phyloP scores from a whole-genome alignment of 1,284 basidiomycete genomes.

The Puccinia sorghi region DNA sequence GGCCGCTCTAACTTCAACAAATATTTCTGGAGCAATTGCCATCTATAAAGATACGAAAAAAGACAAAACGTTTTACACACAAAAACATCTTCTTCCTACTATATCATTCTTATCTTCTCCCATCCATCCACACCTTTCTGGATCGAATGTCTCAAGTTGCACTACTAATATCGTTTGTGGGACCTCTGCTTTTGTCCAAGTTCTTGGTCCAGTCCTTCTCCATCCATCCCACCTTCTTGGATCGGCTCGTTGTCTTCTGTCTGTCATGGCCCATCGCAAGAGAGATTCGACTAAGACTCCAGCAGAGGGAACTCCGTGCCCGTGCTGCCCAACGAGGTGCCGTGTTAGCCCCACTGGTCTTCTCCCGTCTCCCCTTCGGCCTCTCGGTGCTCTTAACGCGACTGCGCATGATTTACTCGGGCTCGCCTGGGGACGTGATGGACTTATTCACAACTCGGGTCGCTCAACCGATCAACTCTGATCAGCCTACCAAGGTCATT shows the following conservation, averaged over 20 bases:
- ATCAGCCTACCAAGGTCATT: conserved; percentile 29
- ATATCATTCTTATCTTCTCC: background rate
- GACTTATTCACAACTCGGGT: background rate
- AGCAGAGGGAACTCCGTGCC: conserved; percentile 10
- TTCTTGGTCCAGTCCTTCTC: conserved; percentile 20
- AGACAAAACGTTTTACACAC: background rate
- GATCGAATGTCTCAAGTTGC: conserved; percentile 19
- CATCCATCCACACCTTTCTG: background rate
- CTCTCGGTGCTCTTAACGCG: conserved; percentile 31
- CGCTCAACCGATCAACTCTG: background rate
- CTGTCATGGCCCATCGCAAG: conserved; percentile 16
- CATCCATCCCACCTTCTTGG: conserved; percentile 13
- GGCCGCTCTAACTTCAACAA: conserved; percentile 11
- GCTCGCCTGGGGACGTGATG: conserved; percentile 25
- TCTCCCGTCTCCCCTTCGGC: conserved; percentile 40
- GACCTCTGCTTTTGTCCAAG: conserved; percentile 13
- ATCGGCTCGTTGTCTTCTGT: conserved; percentile 30
- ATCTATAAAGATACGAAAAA: background rate
- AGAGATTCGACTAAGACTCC: conserved; percentile 19
- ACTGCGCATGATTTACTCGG: conserved; percentile 22
- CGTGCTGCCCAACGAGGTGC: conserved; percentile 9
- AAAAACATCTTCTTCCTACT: background rate
- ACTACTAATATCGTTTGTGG: conserved; percentile 11
- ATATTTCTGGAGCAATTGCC: too few relatives aligned
- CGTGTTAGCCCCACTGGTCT: conserved; percentile 26